Evolutionary conservation across 176 grass and related monocot genomes (phyloP).

Genomic region (Echinochloa phyllopogon): DNA sequence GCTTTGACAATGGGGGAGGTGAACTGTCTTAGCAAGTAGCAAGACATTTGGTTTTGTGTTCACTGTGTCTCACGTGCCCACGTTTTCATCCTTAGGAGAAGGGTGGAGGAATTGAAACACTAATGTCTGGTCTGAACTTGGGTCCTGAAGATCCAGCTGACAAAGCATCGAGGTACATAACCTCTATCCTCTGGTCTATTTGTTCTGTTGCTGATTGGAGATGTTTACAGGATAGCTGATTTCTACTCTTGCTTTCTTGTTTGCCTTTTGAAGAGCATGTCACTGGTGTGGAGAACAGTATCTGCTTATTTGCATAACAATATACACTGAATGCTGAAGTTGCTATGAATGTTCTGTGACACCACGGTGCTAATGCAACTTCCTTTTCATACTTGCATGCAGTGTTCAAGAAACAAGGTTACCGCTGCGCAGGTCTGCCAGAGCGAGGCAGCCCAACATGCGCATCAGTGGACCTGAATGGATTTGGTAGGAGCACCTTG

Average conservation of each 20-base stretch:
- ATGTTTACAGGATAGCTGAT: no score
- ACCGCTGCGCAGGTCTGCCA: background rate
- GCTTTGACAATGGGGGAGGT: background rate
- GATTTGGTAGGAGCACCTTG: background rate
- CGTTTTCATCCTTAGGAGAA: background rate
- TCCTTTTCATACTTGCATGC: no score
- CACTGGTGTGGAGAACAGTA: no score
- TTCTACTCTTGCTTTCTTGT: background rate
- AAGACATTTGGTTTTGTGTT: background rate
- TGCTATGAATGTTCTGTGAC: no score
- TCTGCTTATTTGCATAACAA: no score
- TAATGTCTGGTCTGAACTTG: background rate
- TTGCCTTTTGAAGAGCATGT: background rate
- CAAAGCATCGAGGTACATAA: background rate
- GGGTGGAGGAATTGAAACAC: background rate
- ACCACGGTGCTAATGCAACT: no score
- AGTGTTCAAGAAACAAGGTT: background rate
- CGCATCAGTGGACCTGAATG: slow-evolving; percentile 10
- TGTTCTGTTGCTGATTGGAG: no score
- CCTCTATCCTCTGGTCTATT: background rate
- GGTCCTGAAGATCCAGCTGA: background rate
- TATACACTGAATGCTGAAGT: no score
- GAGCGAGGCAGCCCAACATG: background rate
- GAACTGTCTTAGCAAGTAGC: background rate
- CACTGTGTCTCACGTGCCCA: background rate